These are phyloP conservation scores for Daldinia loculata DNA, from an alignment of 495 filamentous ascomycete species.

Conservation along the genomic window DNA sequence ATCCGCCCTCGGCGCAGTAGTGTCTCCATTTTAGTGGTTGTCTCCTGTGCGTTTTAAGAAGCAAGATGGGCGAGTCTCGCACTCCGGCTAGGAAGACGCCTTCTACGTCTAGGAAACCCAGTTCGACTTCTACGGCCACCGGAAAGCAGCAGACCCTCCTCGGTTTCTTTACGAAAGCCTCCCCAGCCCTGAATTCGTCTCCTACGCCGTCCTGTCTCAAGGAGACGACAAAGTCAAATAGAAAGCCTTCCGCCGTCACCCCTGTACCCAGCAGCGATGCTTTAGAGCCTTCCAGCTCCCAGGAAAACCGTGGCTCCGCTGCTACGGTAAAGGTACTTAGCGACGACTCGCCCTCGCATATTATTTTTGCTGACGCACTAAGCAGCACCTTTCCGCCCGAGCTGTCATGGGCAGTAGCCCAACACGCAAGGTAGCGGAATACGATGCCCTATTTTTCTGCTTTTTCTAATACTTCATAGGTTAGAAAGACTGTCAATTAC, in stretches of 20 bases:
- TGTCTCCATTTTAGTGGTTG: background rate
- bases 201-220: slow-evolving; percentile 51
- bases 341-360: slow-evolving; percentile 48
- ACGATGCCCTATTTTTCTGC: background rate
- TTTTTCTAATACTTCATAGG: slow-evolving; percentile 46
- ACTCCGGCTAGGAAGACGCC: slow-evolving; percentile 56
- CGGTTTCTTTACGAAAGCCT: slow-evolving; percentile 80
- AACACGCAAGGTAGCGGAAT: slow-evolving; percentile 62
- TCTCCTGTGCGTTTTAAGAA: background rate
- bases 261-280: slow-evolving; percentile 86
- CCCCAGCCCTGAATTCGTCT: slow-evolving; percentile 41
- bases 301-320: slow-evolving; percentile 57
- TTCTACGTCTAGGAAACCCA: slow-evolving; percentile 51
- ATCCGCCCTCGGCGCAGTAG: background rate
- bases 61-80: slow-evolving; percentile 46
- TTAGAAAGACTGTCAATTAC: slow-evolving; percentile 67
- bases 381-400: slow-evolving; percentile 39
- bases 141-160: slow-evolving; percentile 83
- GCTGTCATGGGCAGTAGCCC: slow-evolving; percentile 62
- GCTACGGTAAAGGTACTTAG: slow-evolving; percentile 55
- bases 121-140: slow-evolving; percentile 44
- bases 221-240: slow-evolving; percentile 57
- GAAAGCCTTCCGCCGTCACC: slow-evolving; percentile 62
- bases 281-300: slow-evolving; percentile 63
- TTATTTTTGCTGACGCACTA: slow-evolving; percentile 50